Evolutionary conservation across 306 rosid genomes (phyloP).

Genomic region (Cotoneaster glaucophyllus): DNA sequence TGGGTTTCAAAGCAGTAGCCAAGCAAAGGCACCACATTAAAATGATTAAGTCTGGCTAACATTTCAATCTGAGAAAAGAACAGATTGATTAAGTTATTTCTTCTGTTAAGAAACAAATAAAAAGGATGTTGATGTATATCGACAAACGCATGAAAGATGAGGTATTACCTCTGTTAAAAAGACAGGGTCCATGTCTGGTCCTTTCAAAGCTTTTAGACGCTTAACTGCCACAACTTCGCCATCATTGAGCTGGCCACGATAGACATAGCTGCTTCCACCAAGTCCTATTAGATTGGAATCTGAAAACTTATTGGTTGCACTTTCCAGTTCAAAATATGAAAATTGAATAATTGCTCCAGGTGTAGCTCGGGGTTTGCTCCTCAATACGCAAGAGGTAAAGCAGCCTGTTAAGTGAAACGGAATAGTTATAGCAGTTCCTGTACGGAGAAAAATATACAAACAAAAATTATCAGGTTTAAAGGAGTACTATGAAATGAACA

Average conservation of each 20-base stretch:
- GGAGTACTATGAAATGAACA: not conserved
- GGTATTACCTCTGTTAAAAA: conserved; percentile 70
- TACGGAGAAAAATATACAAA: not conserved
- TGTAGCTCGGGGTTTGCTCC: conserved; percentile 44
- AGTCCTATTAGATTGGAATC: conserved; percentile 72
- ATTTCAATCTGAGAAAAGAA: conserved; percentile 71
- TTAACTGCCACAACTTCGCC: conserved; percentile 75
- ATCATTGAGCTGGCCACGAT: conserved; percentile 63
- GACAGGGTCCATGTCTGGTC: conserved; percentile 57
- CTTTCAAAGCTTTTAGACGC: conserved; percentile 59
- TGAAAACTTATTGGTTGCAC: conserved; percentile 70
- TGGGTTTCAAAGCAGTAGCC: conserved; percentile 84
- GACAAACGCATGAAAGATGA: conserved; percentile 16
- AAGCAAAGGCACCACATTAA: conserved; percentile 81
- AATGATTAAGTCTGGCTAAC: conserved; percentile 84
- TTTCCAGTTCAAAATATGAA: conserved; percentile 69
- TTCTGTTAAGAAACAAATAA: not conserved
- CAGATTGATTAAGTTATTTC: not conserved
- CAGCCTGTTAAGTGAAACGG: conserved; percentile 43
- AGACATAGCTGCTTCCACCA: conserved; percentile 92
- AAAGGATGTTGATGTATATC: not conserved
- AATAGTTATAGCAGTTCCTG: not conserved
- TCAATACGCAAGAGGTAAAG: conserved; percentile 59
- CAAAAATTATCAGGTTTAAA: not conserved
- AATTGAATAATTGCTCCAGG: conserved; percentile 69